phyloP scores from a whole-genome alignment of 345 rosid species.

The Populus pruinosa region DNA sequence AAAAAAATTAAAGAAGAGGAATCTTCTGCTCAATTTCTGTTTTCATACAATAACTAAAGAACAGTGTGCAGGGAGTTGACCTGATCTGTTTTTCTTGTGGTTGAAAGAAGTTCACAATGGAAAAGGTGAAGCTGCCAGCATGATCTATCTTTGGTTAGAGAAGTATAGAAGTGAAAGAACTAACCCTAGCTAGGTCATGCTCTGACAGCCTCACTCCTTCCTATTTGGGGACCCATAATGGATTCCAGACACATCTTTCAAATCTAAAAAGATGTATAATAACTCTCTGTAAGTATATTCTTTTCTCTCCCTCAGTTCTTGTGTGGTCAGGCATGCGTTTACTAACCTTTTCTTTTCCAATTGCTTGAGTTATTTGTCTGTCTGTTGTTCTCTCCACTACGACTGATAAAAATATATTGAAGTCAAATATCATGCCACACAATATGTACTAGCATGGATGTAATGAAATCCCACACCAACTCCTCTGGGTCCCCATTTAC shows the following conservation, averaged over 20 bases:
- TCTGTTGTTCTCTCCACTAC: neutral
- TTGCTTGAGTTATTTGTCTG: neutral
- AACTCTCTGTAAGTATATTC: constrained; percentile 30
- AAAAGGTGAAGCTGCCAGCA: constrained; percentile 97
- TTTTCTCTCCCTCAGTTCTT: neutral
- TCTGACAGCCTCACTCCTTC: constrained; percentile 88
- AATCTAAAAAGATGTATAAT: neutral
- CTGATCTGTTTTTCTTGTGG: neutral
- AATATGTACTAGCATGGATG: neutral
- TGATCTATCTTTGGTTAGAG: constrained; percentile 70
- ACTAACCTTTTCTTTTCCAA: neutral
- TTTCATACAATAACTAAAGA: neutral
- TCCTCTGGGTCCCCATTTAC: neutral
- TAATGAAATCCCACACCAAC: neutral
- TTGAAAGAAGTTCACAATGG: constrained; percentile 41
- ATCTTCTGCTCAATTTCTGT: neutral
- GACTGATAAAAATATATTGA: neutral
- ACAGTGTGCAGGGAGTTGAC: neutral
- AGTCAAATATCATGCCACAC: neutral
- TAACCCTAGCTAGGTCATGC: constrained; percentile 82
- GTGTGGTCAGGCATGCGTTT: constrained; percentile 18
- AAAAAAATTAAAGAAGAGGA: neutral
- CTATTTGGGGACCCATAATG: constrained; percentile 40
- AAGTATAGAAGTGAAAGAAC: neutral
- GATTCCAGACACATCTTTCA: neutral